These are phyloP conservation scores for Dysphania ambrosioides DNA, from an alignment of 148 eudicot species.

Conservation along the genomic window DNA sequence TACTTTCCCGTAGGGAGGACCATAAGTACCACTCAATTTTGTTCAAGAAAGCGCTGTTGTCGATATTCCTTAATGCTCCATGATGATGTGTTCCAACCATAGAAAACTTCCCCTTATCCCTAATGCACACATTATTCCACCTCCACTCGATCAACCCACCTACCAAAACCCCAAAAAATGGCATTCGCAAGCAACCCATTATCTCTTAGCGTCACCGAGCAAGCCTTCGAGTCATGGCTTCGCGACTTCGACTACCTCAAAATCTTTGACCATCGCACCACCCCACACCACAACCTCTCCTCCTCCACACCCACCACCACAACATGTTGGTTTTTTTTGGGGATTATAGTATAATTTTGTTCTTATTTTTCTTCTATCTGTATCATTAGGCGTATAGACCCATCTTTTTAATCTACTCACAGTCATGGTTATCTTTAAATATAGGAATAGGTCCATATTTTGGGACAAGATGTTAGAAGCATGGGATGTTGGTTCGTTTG, in stretches of 20 bases:
- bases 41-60: no score
- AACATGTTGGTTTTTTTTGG: no score
- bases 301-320: constrained; percentile 34
- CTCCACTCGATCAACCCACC: no score
- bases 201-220: constrained; percentile 73
- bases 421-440: background rate
- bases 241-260: constrained; percentile 91
- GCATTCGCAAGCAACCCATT: constrained; percentile 65
- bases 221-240: constrained; percentile 90
- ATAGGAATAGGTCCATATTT: constrained; percentile 83
- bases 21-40: no score
- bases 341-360: no score
- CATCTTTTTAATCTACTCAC: background rate
- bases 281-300: constrained; percentile 70
- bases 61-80: no score
- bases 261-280: constrained; percentile 75
- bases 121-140: no score
- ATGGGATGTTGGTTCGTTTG: constrained; percentile 90
- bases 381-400: background rate
- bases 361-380: no score
- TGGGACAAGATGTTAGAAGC: constrained; percentile 81
- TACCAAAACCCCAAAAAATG: no score
- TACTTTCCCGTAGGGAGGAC: no score
- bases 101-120: no score
- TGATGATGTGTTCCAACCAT: no score